A percentile compares a stretch with the other conserved stretches of the same genome.
Conservation (phyloP, 2,329 filamentous ascomycete genomes). For the Neurospora sp. region DNA sequence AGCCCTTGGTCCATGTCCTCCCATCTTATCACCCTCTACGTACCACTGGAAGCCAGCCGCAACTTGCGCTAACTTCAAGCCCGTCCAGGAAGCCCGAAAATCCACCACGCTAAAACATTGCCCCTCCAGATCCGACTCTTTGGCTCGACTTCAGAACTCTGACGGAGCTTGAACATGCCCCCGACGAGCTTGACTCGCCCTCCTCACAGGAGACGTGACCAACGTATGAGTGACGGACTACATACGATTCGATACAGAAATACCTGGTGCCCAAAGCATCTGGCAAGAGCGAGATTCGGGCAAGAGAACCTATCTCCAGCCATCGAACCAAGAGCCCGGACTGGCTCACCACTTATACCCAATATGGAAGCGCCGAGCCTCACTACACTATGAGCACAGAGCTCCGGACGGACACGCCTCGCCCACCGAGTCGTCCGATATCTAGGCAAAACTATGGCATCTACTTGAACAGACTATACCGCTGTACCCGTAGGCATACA, state of each 20-base stretch:
- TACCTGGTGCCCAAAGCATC: not conserved
- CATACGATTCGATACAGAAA: not conserved
- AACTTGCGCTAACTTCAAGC: not conserved
- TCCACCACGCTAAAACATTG: not conserved
- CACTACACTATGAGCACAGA: not conserved
- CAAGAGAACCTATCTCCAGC: not conserved
- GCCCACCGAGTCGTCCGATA: not conserved
- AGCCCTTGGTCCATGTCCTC: not conserved
- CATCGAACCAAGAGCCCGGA: not conserved
- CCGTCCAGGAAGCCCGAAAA: not conserved
- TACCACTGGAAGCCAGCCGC: not conserved
- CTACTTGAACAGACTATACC: not conserved
- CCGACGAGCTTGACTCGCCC: not conserved
- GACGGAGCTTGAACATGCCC: not conserved
- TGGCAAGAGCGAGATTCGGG: not conserved
- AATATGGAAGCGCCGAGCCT: not conserved
- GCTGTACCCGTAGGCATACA: not conserved
- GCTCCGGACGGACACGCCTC: not conserved
- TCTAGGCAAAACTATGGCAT: not conserved
- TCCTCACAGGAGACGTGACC: not conserved
- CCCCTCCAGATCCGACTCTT: not conserved
- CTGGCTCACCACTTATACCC: not conserved
- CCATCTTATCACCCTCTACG: not conserved
- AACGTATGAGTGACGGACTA: not conserved
- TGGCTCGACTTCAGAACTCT: not conserved